Percentiles rank a stretch among this genome's conserved stretches.
These are phyloP conservation scores for Fragilaria crotonensis DNA, from an alignment of 108 stramenopile species.

Conservation along the genomic window DNA sequence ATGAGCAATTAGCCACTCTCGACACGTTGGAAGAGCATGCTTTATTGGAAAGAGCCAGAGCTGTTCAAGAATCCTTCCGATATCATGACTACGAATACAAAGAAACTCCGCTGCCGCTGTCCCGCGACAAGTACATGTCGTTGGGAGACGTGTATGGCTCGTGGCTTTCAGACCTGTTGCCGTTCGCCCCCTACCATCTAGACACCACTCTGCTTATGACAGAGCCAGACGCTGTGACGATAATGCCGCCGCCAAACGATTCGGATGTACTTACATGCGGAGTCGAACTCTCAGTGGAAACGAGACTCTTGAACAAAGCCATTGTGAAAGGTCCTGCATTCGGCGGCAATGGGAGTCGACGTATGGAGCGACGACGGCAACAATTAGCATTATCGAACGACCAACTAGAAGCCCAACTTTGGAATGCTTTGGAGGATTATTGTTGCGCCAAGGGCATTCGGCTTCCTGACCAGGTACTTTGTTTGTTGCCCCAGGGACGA, in stretches of 20 bases:
- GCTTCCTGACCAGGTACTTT: slow-evolving; percentile 20
- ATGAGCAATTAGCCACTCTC: slow-evolving; percentile 33
- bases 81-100: slow-evolving; percentile 71
- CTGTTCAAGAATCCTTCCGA: slow-evolving; percentile 44
- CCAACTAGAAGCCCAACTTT: slow-evolving; percentile 28
- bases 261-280: neutral
- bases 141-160: slow-evolving; percentile 41
- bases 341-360: no score
- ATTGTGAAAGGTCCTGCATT: neutral
- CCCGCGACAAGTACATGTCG: slow-evolving; percentile 26
- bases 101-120: slow-evolving; percentile 25
- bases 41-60: slow-evolving; percentile 21
- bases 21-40: neutral
- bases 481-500: slow-evolving; percentile 21
- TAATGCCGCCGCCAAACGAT: neutral
- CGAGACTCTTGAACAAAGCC: neutral
- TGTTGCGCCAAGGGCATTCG: slow-evolving; percentile 15
- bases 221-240: neutral
- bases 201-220: no score
- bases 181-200: slow-evolving; percentile 47
- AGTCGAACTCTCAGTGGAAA: slow-evolving; percentile 1
- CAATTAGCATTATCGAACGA: slow-evolving; percentile 4
- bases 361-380: neutral
- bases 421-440: slow-evolving; percentile 36
- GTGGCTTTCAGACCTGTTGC: slow-evolving; percentile 39